Conservation (phyloP, 2,329 filamentous ascomycete species). For the Diaporthe destruens region DNA sequence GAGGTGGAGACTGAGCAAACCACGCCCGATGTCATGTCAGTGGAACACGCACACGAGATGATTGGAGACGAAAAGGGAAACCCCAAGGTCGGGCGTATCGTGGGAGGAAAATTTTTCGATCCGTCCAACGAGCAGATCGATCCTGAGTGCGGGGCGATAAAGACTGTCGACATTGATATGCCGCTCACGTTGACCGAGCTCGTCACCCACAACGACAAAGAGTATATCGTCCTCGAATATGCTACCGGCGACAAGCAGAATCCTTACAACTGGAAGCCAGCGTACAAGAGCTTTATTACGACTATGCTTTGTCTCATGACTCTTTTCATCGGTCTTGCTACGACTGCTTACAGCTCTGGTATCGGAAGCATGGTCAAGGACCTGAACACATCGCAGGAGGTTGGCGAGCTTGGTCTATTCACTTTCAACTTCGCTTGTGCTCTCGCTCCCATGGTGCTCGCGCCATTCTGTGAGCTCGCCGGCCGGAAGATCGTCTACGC, state of each 20-base stretch:
- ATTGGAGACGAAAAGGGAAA: constrained; percentile 42
- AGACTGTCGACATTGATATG: constrained; percentile 61
- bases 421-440: constrained; percentile 63
- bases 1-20: constrained; percentile 37
- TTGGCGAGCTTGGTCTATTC: constrained; percentile 63
- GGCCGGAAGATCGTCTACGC: constrained; percentile 60
- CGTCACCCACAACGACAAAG: constrained; percentile 56
- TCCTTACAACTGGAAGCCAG: constrained; percentile 63
- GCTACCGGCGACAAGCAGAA: constrained; percentile 60
- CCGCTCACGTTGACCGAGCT: constrained; percentile 60
- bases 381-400: constrained; percentile 54
- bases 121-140: constrained; percentile 50
- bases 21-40: constrained; percentile 39
- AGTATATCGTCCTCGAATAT: constrained; percentile 61
- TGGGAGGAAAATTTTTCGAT: constrained; percentile 54
- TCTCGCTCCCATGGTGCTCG: constrained; percentile 60
- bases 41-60: constrained; percentile 35
- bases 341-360: constrained; percentile 64
- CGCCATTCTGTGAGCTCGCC: constrained; percentile 63
- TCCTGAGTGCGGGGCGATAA: constrained; percentile 52
- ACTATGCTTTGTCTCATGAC: constrained; percentile 64
- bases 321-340: constrained; percentile 66
- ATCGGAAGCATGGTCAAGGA: constrained; percentile 60
- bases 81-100: constrained; percentile 50
- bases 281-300: constrained; percentile 60